Evolutionary conservation across 148 eudicot species (phyloP), one percentile per base, ranked within the genome.

Genomic region (Rhododendron griersonianum): DNA sequence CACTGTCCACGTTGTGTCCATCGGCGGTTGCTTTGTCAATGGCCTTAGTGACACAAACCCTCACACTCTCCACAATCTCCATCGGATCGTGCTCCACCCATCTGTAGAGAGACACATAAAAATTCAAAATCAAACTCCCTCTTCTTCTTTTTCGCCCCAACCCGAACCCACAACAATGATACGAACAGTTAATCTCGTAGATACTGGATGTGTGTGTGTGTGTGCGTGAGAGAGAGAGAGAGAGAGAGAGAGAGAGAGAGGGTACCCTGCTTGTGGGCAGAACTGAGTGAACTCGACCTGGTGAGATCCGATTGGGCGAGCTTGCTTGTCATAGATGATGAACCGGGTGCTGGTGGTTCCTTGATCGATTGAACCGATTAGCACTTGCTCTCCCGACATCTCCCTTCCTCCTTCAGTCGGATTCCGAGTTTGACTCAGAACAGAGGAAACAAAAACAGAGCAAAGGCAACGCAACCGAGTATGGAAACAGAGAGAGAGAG

Each of bases 51-150:
- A 95, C 86, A 63, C 99, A 98, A 76, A 93, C 83, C 89, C 93
- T 94, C 79, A 93, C 98, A 82, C 98, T 98, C 89, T 93, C 98
- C 85, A 98, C 44, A 77, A 98, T 98, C 92, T 98, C 99, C 98
- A 95, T 87, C n/a, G 99, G 99, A 91, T 95, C 94, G 87, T 98
- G 98, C 87, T 98, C 99, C 80, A 98, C 98, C 99, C 99, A 98
- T 86, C 99, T 98, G 14, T 18, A 30, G 7, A 69, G 5, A 71
- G 1, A 13, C 76, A 71, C 48, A 84, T 14, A 45, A 33, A 51
- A 86, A 87, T 83, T 82, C 78, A 1, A 50, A 78, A 78, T 45
- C 63, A 39, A 63, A 83, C 84, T 59, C n/a, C 65, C 1, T 19
- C 0, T 18, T 18, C 2, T 55, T 39, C 0, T 41, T 41, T 5